Conservation (phyloP, 2,329 filamentous ascomycete genomes). For the Penicillium sp. region DNA sequence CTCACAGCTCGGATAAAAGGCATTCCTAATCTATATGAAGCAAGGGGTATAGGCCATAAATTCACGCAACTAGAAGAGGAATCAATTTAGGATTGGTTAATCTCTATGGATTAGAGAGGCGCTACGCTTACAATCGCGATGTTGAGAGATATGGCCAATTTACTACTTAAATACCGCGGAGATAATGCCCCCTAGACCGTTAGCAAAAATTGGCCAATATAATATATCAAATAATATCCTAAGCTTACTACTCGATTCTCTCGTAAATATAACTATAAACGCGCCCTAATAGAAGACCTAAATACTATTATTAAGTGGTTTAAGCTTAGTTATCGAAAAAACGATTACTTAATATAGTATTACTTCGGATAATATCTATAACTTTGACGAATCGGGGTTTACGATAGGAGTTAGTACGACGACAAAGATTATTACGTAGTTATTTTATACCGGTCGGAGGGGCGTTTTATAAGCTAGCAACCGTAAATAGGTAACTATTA, state of each 20-base stretch:
- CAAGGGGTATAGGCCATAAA: slow-evolving; percentile 1
- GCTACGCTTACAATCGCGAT: neutral
- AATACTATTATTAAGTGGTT: neutral
- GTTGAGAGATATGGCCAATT: slow-evolving; percentile 1
- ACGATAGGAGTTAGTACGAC: neutral
- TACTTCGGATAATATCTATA: too few species aligned
- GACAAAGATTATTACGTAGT: neutral
- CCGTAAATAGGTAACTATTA: neutral
- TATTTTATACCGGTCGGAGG: neutral
- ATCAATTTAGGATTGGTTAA: neutral
- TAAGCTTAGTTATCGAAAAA: neutral
- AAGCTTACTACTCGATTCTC: neutral
- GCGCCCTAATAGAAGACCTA: neutral
- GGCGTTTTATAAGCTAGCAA: slow-evolving; percentile 14
- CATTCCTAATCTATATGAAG: neutral
- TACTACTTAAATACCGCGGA: neutral
- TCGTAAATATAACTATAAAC: neutral
- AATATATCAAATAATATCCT: neutral
- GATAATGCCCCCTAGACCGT: neutral
- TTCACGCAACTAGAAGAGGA: slow-evolving; percentile 1
- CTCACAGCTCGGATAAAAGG: neutral
- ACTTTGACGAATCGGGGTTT: too few species aligned
- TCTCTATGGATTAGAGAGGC: neutral
- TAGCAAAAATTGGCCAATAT: neutral
- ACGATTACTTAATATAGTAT: neutral